Conservation (phyloP, 139 green algal species). For the Chlorella sp. region DNA sequence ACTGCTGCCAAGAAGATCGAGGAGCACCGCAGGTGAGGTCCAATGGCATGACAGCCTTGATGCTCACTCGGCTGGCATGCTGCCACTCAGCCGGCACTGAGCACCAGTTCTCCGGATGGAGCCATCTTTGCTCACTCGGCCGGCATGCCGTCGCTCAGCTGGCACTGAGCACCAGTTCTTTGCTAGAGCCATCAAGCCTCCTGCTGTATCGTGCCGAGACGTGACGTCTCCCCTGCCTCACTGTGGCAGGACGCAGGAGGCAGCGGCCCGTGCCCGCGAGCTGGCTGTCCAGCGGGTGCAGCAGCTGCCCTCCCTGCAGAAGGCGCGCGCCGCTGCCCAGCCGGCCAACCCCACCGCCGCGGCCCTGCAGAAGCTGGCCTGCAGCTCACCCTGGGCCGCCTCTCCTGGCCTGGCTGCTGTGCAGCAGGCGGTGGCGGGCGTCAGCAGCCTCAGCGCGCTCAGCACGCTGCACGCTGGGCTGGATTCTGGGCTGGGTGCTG, state of each 20-base stretch:
- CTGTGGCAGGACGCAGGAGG: slow-evolving; percentile 1
- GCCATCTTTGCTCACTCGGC: too few relatives aligned
- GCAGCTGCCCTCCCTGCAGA: slow-evolving; percentile 16
- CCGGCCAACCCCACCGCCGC: background rate
- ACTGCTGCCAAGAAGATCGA: slow-evolving; percentile 21
- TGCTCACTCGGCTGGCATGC: background rate
- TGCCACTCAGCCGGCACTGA: background rate
- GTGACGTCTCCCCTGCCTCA: too few relatives aligned
- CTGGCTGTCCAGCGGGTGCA: slow-evolving; percentile 17
- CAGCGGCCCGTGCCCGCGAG: background rate
- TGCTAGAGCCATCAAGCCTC: too few relatives aligned
- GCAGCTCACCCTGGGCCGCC: background rate
- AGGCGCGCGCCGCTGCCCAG: background rate
- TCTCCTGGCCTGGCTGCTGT: background rate
- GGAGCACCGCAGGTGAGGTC: background rate
- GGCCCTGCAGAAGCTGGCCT: background rate
- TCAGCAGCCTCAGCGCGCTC: background rate
- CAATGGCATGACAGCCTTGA: too few relatives aligned
- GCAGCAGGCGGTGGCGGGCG: background rate
- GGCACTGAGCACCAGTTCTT: too few relatives aligned
- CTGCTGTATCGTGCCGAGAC: too few relatives aligned
- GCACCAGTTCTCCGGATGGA: too few relatives aligned
- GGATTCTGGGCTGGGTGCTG: background rate
- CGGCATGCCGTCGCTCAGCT: too few relatives aligned
- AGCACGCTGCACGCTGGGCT: slow-evolving; percentile 22